Evolutionary conservation across 2,329 filamentous ascomycete genomes (phyloP).

Genomic region (Exophiala dermatitidis): DNA sequence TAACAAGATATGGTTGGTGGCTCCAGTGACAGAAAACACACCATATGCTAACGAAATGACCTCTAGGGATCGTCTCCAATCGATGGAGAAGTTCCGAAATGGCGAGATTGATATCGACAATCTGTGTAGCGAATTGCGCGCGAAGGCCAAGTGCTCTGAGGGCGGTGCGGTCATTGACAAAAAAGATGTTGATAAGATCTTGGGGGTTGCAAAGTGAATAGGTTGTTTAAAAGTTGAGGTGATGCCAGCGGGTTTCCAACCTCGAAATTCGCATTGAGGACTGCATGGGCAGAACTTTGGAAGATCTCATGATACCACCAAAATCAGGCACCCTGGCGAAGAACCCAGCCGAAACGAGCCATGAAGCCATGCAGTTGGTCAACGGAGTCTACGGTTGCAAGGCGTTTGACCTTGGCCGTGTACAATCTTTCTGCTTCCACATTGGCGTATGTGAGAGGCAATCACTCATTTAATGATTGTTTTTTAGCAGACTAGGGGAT

Average conservation of each 20-base stretch:
- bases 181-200: constrained; percentile 74
- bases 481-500: no score
- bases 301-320: constrained; percentile 12
- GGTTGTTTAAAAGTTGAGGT: background rate
- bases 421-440: constrained; percentile 1
- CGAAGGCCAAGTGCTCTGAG: constrained; percentile 90
- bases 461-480: constrained; percentile 3
- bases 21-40: background rate
- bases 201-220: constrained; percentile 37
- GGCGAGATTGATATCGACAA: constrained; percentile 92
- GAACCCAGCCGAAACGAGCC: background rate
- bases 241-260: background rate
- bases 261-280: background rate
- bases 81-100: constrained; percentile 76
- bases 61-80: constrained; percentile 78
- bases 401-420: background rate
- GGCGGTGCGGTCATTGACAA: constrained; percentile 83
- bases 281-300: constrained; percentile 4
- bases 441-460: background rate
- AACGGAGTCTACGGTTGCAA: constrained; percentile 1
- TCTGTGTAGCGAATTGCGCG: constrained; percentile 83
- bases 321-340: constrained; percentile 10
- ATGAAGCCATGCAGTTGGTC: background rate
- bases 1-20: constrained; percentile 82
- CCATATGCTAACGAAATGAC: background rate